Conservation (phyloP, 495 filamentous ascomycete genomes). For the Xylaria grammica region DNA sequence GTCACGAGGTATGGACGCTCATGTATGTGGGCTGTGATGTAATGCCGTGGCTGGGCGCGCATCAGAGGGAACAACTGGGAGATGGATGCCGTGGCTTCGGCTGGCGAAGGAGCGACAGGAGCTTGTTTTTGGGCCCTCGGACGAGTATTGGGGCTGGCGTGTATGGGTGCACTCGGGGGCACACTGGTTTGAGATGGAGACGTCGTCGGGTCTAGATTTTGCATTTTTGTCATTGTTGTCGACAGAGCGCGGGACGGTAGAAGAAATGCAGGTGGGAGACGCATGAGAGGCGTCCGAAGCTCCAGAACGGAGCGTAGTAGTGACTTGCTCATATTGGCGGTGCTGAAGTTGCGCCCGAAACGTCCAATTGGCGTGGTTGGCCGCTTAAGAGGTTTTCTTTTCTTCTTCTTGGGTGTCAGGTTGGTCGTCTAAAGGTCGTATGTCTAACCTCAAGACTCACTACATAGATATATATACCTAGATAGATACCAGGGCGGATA, state of each 20-base stretch:
- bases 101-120: conserved; percentile 30
- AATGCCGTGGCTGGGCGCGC: conserved; percentile 77
- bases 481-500: no score
- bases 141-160: conserved; percentile 43
- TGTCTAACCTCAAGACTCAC: no score
- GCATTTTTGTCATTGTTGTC: conserved; percentile 26
- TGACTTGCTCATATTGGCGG: conserved; percentile 46
- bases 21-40: conserved; percentile 87
- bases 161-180: conserved; percentile 35
- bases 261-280: conserved; percentile 39
- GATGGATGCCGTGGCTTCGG: conserved; percentile 45
- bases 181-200: conserved; percentile 24
- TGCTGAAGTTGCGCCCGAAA: not conserved
- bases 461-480: no score
- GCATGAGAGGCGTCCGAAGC: conserved; percentile 45
- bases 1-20: conserved; percentile 89
- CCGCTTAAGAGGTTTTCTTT: no score
- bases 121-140: conserved; percentile 33
- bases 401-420: not conserved
- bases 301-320: conserved; percentile 55
- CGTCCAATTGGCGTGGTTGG: not conserved
- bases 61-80: conserved; percentile 75
- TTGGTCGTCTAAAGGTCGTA: no score
- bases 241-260: conserved; percentile 36
- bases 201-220: conserved; percentile 35